A percentile compares a stretch with the other conserved stretches of the same genome.
phyloP scores from a whole-genome alignment of 805 yeast genomes.

The Hanseniaspora meyeri region DNA sequence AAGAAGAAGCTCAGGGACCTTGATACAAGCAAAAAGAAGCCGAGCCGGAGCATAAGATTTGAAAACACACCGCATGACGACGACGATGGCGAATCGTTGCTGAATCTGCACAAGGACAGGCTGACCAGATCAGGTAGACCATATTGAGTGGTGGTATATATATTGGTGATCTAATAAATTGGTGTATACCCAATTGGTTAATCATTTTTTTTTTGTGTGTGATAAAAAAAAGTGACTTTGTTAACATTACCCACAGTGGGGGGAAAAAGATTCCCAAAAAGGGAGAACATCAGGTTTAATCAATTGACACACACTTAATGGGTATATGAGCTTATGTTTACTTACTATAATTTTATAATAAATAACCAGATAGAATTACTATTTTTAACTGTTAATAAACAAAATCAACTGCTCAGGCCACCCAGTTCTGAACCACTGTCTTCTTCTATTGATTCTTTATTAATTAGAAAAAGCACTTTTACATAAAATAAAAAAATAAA shows the following conservation, averaged over 20 bases:
- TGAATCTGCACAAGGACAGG: constrained; percentile 1
- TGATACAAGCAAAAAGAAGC: background rate
- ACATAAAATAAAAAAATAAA: background rate
- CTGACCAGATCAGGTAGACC: constrained; percentile 11
- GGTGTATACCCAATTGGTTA: background rate
- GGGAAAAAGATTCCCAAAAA: no score
- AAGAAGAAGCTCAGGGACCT: background rate
- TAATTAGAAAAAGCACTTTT: background rate
- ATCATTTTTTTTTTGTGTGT: background rate
- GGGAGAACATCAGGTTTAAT: background rate
- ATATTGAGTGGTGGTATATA: background rate
- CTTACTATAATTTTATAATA: background rate
- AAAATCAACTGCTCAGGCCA: no score
- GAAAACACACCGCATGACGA: constrained; percentile 13
- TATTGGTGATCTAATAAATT: no score
- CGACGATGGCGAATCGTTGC: constrained; percentile 8
- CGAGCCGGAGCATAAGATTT: background rate
- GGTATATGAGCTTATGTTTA: no score
- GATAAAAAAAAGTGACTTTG: background rate
- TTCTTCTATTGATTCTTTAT: background rate
- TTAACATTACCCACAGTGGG: no score
- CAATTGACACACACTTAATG: background rate
- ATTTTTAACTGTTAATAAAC: background rate
- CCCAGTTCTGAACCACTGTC: background rate
- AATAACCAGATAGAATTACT: background rate